Evolutionary conservation across 441 rosid genomes (phyloP).

Genomic region (Geranium incanum): DNA sequence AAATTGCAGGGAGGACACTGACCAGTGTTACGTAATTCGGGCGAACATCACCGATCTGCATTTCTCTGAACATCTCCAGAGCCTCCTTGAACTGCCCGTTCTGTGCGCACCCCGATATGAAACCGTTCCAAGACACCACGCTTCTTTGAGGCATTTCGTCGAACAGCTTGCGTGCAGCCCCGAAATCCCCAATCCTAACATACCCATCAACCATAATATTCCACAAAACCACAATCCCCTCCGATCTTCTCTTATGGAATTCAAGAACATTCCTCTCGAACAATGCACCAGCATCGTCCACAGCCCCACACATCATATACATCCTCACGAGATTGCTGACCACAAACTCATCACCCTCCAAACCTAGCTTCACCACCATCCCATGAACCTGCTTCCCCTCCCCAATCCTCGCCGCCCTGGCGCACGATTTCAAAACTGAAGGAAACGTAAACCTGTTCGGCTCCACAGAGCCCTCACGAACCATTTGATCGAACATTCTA

Average conservation of each 20-base stretch:
- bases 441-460: constrained; percentile 60
- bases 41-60: constrained; percentile 32
- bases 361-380: constrained; percentile 40
- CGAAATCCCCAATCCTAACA: constrained; percentile 36
- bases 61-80: constrained; percentile 37
- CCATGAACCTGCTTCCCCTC: constrained; percentile 62
- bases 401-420: constrained; percentile 31
- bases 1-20: constrained; percentile 50
- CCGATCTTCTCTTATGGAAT: constrained; percentile 29
- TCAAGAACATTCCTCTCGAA: constrained; percentile 26
- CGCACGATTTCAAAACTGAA: constrained; percentile 57
- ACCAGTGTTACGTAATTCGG: constrained; percentile 52
- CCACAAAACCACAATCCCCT: constrained; percentile 51
- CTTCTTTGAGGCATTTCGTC: constrained; percentile 47
- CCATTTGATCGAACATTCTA: constrained; percentile 37
- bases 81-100: constrained; percentile 46
- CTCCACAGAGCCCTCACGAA: constrained; percentile 31
- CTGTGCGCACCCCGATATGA: constrained; percentile 53
- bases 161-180: constrained; percentile 14
- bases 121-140: constrained; percentile 50
- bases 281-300: constrained; percentile 40
- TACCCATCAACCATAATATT: constrained; percentile 58
- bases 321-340: constrained; percentile 51
- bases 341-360: constrained; percentile 50
- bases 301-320: constrained; percentile 42